phyloP scores from a whole-genome alignment of 805 yeast species.

The Cyberlindnera bimundalis region DNA sequence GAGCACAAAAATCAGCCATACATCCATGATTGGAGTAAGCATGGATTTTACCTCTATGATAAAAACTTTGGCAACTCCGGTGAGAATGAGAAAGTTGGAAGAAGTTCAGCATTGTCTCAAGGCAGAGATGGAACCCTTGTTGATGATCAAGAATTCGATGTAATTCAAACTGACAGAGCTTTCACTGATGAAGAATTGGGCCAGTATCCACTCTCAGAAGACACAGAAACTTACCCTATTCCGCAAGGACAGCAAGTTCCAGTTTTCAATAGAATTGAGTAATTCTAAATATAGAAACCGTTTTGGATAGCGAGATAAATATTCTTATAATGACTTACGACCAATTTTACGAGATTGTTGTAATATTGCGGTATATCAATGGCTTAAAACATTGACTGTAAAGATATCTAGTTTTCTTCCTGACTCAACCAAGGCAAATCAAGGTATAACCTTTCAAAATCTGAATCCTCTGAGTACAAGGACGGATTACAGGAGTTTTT shows the following conservation, averaged over 20 bases:
- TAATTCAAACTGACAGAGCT: constrained; percentile 11
- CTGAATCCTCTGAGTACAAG: too few species aligned
- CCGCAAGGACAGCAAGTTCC: constrained; percentile 25
- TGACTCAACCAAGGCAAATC: too few species aligned
- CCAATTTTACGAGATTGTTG: too few species aligned
- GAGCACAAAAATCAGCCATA: constrained; percentile 23
- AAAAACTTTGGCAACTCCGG: constrained; percentile 16
- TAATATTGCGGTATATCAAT: too few species aligned
- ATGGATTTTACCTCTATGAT: constrained; percentile 26
- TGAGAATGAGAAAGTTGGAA: constrained; percentile 1
- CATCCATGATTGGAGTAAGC: constrained; percentile 24
- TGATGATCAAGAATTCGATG: constrained; percentile 2
- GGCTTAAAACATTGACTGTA: too few species aligned
- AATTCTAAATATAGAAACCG: too few species aligned
- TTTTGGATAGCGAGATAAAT: too few species aligned
- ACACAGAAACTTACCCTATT: constrained; percentile 23
- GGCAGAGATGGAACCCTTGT: constrained; percentile 10
- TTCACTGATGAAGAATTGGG: constrained; percentile 25
- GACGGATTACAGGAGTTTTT: too few species aligned
- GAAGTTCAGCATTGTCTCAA: background rate
- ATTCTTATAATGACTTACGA: too few species aligned
- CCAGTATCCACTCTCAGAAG: constrained; percentile 20
- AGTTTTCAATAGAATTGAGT: constrained; percentile 4
- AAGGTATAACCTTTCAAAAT: too few species aligned
- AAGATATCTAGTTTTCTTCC: too few species aligned